Evolutionary conservation across 2,329 filamentous ascomycete genomes (phyloP), one percentile per base, ranked within the genome.

Genomic region (Trichoderma sp.): DNA sequence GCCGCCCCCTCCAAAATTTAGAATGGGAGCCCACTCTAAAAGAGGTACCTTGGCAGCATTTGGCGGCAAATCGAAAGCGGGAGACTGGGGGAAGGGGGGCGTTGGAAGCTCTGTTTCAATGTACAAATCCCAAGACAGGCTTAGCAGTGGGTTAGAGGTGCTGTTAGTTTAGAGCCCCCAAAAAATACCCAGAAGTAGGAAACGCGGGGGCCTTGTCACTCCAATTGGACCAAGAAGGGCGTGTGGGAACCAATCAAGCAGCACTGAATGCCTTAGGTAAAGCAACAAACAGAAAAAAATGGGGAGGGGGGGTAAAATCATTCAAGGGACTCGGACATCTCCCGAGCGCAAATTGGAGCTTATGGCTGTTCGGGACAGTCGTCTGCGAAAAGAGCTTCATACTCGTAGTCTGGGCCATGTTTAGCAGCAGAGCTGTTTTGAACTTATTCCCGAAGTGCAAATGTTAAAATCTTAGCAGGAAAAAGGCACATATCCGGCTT

Each of bases 281-380:
- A 46, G 43, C 11, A 28, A 28, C 21, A 14, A 16, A 8, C 13
- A 24, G 24, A 24, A 24, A 43, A 18, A 18, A 43, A 51, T 32
- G 28, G 32, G 39, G 56, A 24, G 46, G 18, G 55, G 46, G 65
- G 46, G 55, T 51, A 60, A 43, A 43, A 18, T 26, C 8, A 24
- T n/a, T n/a, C n/a, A 43, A 56, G 46, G 46, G 26, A 68, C 65
- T 68, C 65, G 65, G 65, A 26, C 65, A 68, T 68, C 65, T 68
- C 55, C 65, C 65, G 65, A 68, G 65, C 65, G 65, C 65, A 68
- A 54, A 52, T 54, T 68, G 65, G 65, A 59, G 65, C 58, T 68
- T 68, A 66, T 52, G 49, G 60, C 49, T 64, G 60, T 64, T 64
- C 54, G 56, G 56, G 55, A 59, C 30, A n/a, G n/a, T 37, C 30